These are phyloP conservation scores for Geotrichum citri-aurantii DNA, from an alignment of 1,139 yeast genomes.

Conservation along the genomic window DNA sequence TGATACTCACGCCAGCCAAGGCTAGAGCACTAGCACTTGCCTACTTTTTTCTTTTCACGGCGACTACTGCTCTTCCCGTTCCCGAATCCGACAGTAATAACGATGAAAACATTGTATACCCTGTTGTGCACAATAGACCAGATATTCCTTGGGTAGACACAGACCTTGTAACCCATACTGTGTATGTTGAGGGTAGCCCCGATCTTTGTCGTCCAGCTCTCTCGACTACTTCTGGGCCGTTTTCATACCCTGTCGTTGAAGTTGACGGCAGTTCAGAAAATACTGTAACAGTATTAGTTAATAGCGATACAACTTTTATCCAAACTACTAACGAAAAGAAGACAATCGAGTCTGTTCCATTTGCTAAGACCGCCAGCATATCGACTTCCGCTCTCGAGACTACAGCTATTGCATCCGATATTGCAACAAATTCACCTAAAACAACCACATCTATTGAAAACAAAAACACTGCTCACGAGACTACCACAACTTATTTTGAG, in stretches of 20 bases:
- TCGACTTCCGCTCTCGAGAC: background rate
- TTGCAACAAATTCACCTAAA: background rate
- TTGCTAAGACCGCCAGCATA: background rate
- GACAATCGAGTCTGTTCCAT: background rate
- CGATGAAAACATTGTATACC: conserved; percentile 8
- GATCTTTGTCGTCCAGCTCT: conserved; percentile 9
- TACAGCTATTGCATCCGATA: background rate
- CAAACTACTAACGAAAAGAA: background rate
- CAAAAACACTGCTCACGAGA: background rate
- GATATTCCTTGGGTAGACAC: conserved; percentile 16
- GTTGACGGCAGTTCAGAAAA: conserved; percentile 17
- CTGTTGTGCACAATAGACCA: conserved; percentile 13
- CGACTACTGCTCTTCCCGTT: conserved; percentile 10
- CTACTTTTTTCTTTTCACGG: conserved; percentile 5
- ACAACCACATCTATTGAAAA: too few relatives aligned
- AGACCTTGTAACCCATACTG: conserved; percentile 6
- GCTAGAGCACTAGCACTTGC: conserved; percentile 11
- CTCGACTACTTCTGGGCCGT: background rate
- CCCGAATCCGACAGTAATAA: background rate
- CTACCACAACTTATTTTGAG: background rate
- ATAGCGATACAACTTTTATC: background rate
- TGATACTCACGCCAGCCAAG: conserved; percentile 10
- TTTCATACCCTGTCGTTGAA: conserved; percentile 13
- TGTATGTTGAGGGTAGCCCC: conserved; percentile 9
- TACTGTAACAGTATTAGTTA: conserved; percentile 13